A percentile compares a stretch with the other conserved stretches of the same genome.
Conservation (phyloP, 2,329 filamentous ascomycete genomes). For the Hymenoscyphus linearis region DNA sequence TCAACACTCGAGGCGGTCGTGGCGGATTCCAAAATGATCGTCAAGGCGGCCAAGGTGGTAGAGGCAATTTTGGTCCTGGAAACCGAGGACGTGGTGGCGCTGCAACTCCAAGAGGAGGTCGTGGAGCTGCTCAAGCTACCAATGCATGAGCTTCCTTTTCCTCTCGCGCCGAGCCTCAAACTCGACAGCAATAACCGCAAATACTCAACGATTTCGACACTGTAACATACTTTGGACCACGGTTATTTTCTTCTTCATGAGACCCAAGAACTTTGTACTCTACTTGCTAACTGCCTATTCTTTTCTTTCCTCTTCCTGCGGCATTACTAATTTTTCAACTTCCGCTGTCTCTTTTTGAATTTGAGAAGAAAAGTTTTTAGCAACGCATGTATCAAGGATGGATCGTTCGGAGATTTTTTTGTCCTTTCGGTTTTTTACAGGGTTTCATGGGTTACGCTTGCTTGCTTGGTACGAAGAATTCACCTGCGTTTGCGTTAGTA, state of each 20-base stretch:
- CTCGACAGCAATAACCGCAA: slow-evolving; percentile 10
- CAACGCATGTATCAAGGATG: slow-evolving; percentile 13
- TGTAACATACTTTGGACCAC: slow-evolving; percentile 21
- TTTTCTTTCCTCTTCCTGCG: slow-evolving; percentile 2
- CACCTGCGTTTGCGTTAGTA: slow-evolving; percentile 7
- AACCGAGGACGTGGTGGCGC: slow-evolving; percentile 61
- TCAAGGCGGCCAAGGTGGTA: slow-evolving; percentile 22
- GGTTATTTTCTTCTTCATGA: slow-evolving; percentile 11
- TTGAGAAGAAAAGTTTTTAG: slow-evolving; percentile 13
- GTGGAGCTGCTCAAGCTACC: slow-evolving; percentile 37
- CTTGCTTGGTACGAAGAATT: slow-evolving; percentile 5
- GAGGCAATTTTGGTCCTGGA: slow-evolving; percentile 35
- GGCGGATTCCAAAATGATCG: slow-evolving; percentile 60
- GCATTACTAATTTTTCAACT: slow-evolving; percentile 13
- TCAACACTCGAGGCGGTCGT: slow-evolving; percentile 60
- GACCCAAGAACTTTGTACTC: slow-evolving; percentile 19
- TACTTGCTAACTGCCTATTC: slow-evolving; percentile 15
- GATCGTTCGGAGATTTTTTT: slow-evolving; percentile 9
- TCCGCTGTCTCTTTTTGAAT: slow-evolving; percentile 10
- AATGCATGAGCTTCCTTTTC: slow-evolving; percentile 16
- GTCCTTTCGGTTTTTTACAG: slow-evolving; percentile 4
- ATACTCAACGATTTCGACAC: slow-evolving; percentile 13
- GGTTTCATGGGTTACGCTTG: slow-evolving; percentile 7
- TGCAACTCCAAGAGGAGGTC: slow-evolving; percentile 58
- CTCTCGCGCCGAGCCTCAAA: slow-evolving; percentile 6